A percentile compares a stretch with the other conserved stretches of the same genome.
These are phyloP conservation scores for Yarrowia sp. DNA, from an alignment of 805 yeast species.

Conservation along the genomic window DNA sequence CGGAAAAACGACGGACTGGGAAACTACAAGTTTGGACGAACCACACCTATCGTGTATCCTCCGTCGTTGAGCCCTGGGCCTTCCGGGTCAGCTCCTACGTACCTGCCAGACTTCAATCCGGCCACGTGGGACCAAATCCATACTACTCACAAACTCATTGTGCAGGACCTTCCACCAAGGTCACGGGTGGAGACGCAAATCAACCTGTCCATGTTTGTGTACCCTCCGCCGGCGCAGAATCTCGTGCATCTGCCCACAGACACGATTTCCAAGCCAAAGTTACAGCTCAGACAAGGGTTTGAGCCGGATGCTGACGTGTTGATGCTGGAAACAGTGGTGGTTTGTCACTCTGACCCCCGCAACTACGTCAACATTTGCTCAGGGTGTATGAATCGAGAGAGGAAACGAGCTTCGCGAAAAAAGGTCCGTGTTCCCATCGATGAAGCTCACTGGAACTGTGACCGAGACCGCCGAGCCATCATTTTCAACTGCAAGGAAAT, in stretches of 20 bases:
- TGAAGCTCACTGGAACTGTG: slow-evolving; percentile 77
- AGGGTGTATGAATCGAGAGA: slow-evolving; percentile 88
- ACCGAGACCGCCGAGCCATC: slow-evolving; percentile 73
- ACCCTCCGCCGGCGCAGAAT: slow-evolving; percentile 74
- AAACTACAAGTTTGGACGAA: slow-evolving; percentile 21
- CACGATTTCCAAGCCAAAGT: slow-evolving; percentile 81
- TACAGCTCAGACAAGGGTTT: slow-evolving; percentile 52
- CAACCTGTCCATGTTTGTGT: slow-evolving; percentile 63
- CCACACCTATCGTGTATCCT: neutral
- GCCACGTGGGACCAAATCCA: slow-evolving; percentile 5
- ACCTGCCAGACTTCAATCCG: slow-evolving; percentile 20
- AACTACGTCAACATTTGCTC: slow-evolving; percentile 74
- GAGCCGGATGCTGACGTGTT: slow-evolving; percentile 33
- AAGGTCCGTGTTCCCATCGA: slow-evolving; percentile 72
- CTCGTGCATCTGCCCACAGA: slow-evolving; percentile 81
- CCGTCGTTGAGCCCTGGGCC: neutral
- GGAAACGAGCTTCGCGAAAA: slow-evolving; percentile 89
- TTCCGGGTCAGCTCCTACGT: neutral
- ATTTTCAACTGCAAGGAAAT: slow-evolving; percentile 91
- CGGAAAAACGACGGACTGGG: slow-evolving; percentile 9
- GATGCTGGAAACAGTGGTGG: slow-evolving; percentile 73
- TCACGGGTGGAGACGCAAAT: slow-evolving; percentile 97
- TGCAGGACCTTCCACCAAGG: slow-evolving; percentile 61
- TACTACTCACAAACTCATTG: slow-evolving; percentile 27
- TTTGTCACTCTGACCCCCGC: slow-evolving; percentile 48